A percentile compares a stretch with the other conserved stretches of the same genome.
Evolutionary conservation across 2,329 filamentous ascomycete species (phyloP).

Genomic region (Pseudodiploospora longispora): DNA sequence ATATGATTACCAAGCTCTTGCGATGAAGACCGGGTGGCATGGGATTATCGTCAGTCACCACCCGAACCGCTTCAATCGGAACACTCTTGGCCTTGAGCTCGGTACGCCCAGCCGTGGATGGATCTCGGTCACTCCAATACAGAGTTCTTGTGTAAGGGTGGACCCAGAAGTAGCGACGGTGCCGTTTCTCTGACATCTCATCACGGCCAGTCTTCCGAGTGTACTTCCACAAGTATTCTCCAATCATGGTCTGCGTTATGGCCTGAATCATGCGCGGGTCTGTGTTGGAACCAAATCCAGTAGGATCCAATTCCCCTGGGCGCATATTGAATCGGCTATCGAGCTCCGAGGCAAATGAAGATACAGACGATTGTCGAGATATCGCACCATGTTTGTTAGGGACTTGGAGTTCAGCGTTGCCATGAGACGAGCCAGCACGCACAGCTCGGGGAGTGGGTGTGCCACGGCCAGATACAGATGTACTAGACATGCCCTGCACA

Average conservation of each 20-base stretch:
- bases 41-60: constrained; percentile 90
- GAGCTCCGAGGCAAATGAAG: constrained; percentile 90
- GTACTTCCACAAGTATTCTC: constrained; percentile 98
- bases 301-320: constrained; percentile 44
- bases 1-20: constrained; percentile 86
- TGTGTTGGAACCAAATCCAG: constrained; percentile 61
- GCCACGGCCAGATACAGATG: constrained; percentile 44
- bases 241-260: constrained; percentile 99
- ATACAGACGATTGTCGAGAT: constrained; percentile 67
- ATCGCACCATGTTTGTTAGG: constrained; percentile 28
- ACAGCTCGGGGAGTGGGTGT: constrained; percentile 45
- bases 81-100: constrained; percentile 83
- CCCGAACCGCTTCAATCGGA: constrained; percentile 83
- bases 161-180: constrained; percentile 97
- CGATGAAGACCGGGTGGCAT: constrained; percentile 90
- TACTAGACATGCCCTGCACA: constrained; percentile 32
- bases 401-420: constrained; percentile 39
- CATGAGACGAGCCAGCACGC: constrained; percentile 40
- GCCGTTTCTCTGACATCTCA: constrained; percentile 80
- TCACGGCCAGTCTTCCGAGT: constrained; percentile 88
- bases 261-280: constrained; percentile 98
- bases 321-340: constrained; percentile 80
- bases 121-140: constrained; percentile 94
- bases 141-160: constrained; percentile 94
- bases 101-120: constrained; percentile 65